A percentile compares a stretch with the other conserved stretches of the same genome.
Evolutionary conservation across 805 yeast species (phyloP).

Genomic region (Starmerella etchellsii): DNA sequence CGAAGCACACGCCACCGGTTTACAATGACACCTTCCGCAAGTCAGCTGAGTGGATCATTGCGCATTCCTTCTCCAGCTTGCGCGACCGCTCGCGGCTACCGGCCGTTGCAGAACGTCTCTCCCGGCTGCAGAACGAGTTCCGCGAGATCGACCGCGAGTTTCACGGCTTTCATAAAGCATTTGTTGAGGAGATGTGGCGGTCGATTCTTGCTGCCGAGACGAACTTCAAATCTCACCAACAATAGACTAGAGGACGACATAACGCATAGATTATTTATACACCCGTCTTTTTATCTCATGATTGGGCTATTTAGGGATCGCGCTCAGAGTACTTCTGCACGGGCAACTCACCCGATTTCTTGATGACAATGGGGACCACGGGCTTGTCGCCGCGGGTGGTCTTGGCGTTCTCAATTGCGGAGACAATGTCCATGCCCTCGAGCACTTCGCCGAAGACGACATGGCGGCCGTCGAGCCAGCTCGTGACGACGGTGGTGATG

Average conservation of each 20-base stretch:
- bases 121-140: constrained; percentile 34
- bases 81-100: neutral
- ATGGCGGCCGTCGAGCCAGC: constrained; percentile 89
- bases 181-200: constrained; percentile 46
- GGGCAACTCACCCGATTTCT: constrained; percentile 53
- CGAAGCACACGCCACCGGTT: no score
- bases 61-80: constrained; percentile 13
- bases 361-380: constrained; percentile 46
- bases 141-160: constrained; percentile 36
- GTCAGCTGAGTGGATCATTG: constrained; percentile 26
- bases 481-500: constrained; percentile 79
- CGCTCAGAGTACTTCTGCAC: constrained; percentile 6
- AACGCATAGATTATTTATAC: no score
- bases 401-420: constrained; percentile 57
- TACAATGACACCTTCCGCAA: no score
- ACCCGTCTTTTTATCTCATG: no score
- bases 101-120: no score
- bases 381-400: constrained; percentile 68
- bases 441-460: constrained; percentile 94
- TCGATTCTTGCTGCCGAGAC: neutral
- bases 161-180: constrained; percentile 55
- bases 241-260: no score
- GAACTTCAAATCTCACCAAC: no score
- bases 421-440: constrained; percentile 68
- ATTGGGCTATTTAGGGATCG: constrained; percentile 14